These are phyloP conservation scores for Neurospora sp. DNA, from an alignment of 495 filamentous ascomycete genomes.

Conservation along the genomic window DNA sequence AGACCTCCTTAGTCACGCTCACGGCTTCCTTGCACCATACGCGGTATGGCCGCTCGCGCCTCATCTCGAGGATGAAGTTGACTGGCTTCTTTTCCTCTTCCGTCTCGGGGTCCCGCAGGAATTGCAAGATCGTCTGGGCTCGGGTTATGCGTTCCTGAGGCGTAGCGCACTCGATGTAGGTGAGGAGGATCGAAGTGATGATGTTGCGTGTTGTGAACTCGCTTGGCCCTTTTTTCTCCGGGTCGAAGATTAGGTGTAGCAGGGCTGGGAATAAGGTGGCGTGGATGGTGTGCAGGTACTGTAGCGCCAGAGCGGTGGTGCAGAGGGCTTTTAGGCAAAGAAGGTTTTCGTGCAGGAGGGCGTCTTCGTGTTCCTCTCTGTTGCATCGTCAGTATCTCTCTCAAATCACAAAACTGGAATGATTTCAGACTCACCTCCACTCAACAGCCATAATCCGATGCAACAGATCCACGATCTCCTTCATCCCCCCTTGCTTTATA, in stretches of 20 bases:
- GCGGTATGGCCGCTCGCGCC: constrained; percentile 75
- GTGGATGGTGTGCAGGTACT: constrained; percentile 72
- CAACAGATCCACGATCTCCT: constrained; percentile 75
- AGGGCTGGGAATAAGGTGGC: constrained; percentile 75
- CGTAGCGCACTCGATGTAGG: constrained; percentile 57
- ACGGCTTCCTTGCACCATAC: constrained; percentile 89
- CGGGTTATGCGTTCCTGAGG: constrained; percentile 46
- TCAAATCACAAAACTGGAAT: background rate
- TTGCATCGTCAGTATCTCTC: background rate
- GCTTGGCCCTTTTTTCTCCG: constrained; percentile 92
- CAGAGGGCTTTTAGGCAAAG: constrained; percentile 92
- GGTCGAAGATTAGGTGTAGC: constrained; percentile 83
- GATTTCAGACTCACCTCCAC: constrained; percentile 65
- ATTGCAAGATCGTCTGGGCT: constrained; percentile 59
- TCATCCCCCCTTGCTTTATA: constrained; percentile 81
- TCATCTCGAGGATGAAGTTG: constrained; percentile 81
- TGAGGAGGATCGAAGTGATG: constrained; percentile 77
- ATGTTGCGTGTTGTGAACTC: constrained; percentile 89
- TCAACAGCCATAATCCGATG: constrained; percentile 89
- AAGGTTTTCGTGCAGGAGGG: constrained; percentile 80
- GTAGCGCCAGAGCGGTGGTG: constrained; percentile 75
- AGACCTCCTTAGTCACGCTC: constrained; percentile 93
- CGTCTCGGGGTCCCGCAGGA: constrained; percentile 71
- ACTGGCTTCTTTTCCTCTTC: constrained; percentile 65
- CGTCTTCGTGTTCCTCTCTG: constrained; percentile 94